A percentile compares a stretch with the other conserved stretches of the same genome.
Conservation (phyloP, 495 filamentous ascomycete genomes). For the Penicillium cinerascens region DNA sequence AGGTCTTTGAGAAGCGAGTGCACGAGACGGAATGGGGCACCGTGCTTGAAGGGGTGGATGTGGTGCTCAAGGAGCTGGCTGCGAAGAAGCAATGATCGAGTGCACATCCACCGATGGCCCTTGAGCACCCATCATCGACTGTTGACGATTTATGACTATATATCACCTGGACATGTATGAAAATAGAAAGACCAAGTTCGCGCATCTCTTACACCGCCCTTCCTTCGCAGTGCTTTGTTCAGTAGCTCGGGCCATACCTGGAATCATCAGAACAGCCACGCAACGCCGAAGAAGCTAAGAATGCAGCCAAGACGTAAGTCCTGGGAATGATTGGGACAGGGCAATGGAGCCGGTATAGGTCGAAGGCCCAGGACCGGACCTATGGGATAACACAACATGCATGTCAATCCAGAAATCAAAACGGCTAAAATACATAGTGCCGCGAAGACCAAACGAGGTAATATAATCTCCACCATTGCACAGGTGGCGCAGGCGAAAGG, state of each 20-base stretch:
- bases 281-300: neutral
- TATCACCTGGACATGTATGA: slow-evolving; percentile 22
- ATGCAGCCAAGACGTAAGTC: neutral
- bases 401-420: neutral
- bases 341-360: neutral
- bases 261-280: neutral
- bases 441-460: neutral
- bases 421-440: neutral
- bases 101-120: neutral
- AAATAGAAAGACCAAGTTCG: slow-evolving; percentile 9
- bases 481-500: neutral
- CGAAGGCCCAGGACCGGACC: neutral
- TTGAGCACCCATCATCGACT: neutral
- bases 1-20: slow-evolving; percentile 65
- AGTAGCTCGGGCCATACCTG: neutral
- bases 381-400: no score
- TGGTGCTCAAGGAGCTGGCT: slow-evolving; percentile 49
- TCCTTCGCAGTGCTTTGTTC: neutral
- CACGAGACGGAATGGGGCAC: slow-evolving; percentile 67
- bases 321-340: no score
- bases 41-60: slow-evolving; percentile 64
- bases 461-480: neutral
- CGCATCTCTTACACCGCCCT: neutral
- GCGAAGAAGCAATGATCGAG: slow-evolving; percentile 24
- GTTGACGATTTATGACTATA: slow-evolving; percentile 29